These are phyloP conservation scores for Crataegus laevigata DNA, from an alignment of 306 rosid species.

Conservation along the genomic window DNA sequence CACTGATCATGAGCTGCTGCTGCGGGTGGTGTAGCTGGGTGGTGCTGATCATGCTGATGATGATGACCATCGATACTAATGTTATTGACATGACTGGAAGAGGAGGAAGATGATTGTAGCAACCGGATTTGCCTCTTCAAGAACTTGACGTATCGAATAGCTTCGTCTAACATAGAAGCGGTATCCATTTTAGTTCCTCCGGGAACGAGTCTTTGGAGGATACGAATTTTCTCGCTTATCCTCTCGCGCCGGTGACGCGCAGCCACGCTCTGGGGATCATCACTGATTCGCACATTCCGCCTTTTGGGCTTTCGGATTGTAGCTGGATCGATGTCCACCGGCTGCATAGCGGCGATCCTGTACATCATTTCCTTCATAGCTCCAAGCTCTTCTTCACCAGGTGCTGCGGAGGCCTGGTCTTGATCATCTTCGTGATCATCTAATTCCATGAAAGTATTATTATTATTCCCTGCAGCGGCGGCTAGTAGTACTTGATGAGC, in stretches of 20 bases:
- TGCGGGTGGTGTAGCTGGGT: background rate
- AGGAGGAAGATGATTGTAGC: conserved; percentile 39
- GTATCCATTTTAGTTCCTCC: conserved; percentile 97
- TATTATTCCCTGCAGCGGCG: background rate
- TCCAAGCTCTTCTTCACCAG: conserved; percentile 64
- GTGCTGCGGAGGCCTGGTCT: background rate
- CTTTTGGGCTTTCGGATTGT: conserved; percentile 66
- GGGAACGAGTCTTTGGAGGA: conserved; percentile 88
- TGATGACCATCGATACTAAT: background rate
- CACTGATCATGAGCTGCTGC: background rate
- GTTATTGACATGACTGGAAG: background rate
- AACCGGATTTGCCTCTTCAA: conserved; percentile 74
- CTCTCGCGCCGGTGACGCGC: conserved; percentile 87
- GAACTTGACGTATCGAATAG: conserved; percentile 86
- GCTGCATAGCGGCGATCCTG: conserved; percentile 93
- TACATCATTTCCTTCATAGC: conserved; percentile 98
- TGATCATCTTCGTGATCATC: conserved; percentile 24
- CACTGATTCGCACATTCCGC: conserved; percentile 83
- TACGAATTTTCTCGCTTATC: conserved; percentile 80
- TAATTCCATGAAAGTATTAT: conserved; percentile 2
- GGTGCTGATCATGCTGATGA: background rate
- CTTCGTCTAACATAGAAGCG: conserved; percentile 92
- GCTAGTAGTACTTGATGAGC: background rate
- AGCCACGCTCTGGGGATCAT: conserved; percentile 87
- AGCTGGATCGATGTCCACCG: conserved; percentile 86